phyloP scores from a whole-genome alignment of 805 yeast genomes.

The Kuraishia capsulata region DNA sequence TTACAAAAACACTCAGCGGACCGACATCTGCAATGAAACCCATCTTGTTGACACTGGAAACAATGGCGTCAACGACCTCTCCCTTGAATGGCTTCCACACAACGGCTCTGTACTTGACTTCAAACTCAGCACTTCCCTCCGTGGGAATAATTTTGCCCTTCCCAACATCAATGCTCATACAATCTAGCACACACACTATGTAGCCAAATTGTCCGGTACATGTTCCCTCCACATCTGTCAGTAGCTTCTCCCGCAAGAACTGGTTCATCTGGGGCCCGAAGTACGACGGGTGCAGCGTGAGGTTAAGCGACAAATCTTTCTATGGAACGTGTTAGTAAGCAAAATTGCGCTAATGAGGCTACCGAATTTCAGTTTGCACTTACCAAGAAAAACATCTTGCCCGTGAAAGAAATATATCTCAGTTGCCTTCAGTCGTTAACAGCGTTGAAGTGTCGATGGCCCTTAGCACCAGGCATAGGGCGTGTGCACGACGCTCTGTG shows the following conservation, averaged over 20 bases:
- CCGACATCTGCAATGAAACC: slow-evolving; percentile 99
- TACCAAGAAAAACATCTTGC: slow-evolving; percentile 10
- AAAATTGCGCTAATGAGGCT: too few species aligned
- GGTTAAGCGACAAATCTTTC: slow-evolving; percentile 84
- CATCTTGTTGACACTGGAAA: slow-evolving; percentile 86
- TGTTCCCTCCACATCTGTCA: slow-evolving; percentile 96
- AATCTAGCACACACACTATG: slow-evolving; percentile 90
- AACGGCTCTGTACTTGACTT: slow-evolving; percentile 91
- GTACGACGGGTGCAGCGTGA: slow-evolving; percentile 94
- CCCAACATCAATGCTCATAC: slow-evolving; percentile 91
- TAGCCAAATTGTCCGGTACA: slow-evolving; percentile 99
- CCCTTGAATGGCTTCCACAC: slow-evolving; percentile 99
- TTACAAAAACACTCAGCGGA: slow-evolving; percentile 88
- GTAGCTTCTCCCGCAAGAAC: slow-evolving; percentile 76
- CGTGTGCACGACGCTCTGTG: neutral
- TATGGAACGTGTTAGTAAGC: slow-evolving; percentile 1
- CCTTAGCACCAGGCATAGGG: neutral
- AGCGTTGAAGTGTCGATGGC: neutral
- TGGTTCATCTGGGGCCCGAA: slow-evolving; percentile 98
- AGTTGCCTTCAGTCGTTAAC: neutral
- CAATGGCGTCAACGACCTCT: slow-evolving; percentile 96
- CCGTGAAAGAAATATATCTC: neutral
- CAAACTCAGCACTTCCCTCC: slow-evolving; percentile 92
- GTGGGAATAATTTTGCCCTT: slow-evolving; percentile 88
- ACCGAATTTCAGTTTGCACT: too few species aligned